Conservation (phyloP, 2,329 filamentous ascomycete species). For the Colletotrichum sp. region DNA sequence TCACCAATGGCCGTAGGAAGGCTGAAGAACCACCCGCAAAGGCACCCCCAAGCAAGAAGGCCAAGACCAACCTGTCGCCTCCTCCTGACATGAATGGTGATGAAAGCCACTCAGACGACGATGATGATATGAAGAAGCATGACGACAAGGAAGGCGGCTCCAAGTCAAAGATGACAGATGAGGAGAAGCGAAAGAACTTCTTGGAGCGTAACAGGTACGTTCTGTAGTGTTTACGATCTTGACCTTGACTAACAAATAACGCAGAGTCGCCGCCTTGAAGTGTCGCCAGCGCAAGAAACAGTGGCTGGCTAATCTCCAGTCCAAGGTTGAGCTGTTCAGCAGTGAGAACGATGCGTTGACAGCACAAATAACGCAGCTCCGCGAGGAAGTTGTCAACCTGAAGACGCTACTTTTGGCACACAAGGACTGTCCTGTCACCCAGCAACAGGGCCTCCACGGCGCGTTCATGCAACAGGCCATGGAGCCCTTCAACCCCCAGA, state of each 20-base stretch:
- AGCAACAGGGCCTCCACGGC: conserved; percentile 76
- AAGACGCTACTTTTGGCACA: conserved; percentile 93
- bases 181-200: conserved; percentile 98
- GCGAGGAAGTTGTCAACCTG: conserved; percentile 93
- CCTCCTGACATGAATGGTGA: conserved; percentile 31
- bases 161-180: conserved; percentile 90
- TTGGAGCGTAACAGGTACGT: conserved; percentile 91
- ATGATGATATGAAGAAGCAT: conserved; percentile 54
- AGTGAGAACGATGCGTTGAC: conserved; percentile 89
- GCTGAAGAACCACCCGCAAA: conserved; percentile 71
- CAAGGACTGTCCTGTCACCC: conserved; percentile 93
- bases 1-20: conserved; percentile 76
- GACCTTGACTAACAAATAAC: conserved; percentile 25
- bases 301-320: conserved; percentile 93
- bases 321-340: conserved; percentile 92
- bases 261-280: conserved; percentile 91
- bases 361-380: conserved; percentile 80
- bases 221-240: background rate
- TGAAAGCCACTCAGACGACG: conserved; percentile 40
- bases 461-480: conserved; percentile 62
- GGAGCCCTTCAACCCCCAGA: conserved; percentile 59
- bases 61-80: conserved; percentile 62
- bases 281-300: conserved; percentile 99
- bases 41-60: conserved; percentile 71
- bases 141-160: conserved; percentile 59